Conservation (phyloP, 345 rosid species). For the Corymbia maculata region DNA sequence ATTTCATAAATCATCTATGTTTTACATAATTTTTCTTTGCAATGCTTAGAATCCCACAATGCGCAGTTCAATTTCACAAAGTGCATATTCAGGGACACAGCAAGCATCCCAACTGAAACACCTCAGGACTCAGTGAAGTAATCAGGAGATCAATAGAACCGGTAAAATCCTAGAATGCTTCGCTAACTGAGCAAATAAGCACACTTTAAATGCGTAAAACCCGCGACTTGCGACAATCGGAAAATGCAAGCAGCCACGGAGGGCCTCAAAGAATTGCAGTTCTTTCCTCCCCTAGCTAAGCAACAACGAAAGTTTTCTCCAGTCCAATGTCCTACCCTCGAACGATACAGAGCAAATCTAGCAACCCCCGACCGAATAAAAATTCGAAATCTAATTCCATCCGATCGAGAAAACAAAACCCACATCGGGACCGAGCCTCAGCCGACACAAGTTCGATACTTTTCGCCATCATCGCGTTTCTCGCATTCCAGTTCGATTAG, state of each 20-base stretch:
- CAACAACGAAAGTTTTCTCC: neutral
- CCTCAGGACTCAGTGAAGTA: too few relatives aligned
- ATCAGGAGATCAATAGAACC: neutral
- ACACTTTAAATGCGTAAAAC: neutral
- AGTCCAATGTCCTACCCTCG: neutral
- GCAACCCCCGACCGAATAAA: neutral
- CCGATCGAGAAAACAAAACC: neutral
- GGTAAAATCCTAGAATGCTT: neutral
- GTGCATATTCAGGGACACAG: neutral
- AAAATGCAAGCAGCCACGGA: neutral
- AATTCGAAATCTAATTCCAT: neutral
- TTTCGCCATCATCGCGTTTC: neutral
- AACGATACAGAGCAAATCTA: neutral
- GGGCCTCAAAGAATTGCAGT: neutral
- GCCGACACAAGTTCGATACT: neutral
- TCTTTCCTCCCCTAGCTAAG: neutral
- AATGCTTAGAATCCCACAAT: neutral
- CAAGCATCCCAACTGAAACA: neutral
- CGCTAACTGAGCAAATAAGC: neutral
- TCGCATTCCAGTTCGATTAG: neutral
- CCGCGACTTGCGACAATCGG: neutral
- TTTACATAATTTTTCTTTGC: neutral
- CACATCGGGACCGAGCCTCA: neutral
- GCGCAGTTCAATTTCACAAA: neutral
- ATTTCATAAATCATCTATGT: neutral